These are phyloP conservation scores for Pleurotus djamor DNA, from an alignment of 768 basidiomycete species.

Conservation along the genomic window DNA sequence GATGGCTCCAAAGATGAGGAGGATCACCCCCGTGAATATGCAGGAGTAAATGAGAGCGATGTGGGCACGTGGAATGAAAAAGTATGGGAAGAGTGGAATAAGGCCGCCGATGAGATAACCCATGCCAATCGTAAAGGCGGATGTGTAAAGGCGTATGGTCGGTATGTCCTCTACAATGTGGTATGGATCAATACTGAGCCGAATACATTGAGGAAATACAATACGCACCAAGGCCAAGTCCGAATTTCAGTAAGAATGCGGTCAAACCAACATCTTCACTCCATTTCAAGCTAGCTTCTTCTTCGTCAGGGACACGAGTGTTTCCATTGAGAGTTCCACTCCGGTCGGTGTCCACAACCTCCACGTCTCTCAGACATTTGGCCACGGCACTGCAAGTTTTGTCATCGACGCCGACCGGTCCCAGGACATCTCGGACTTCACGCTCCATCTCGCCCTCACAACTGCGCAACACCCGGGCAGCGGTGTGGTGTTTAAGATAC, in stretches of 20 bases:
- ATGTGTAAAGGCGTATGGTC: conserved; percentile 77
- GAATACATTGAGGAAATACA: neutral
- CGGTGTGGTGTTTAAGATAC: conserved; percentile 72
- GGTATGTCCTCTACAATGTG: conserved; percentile 78
- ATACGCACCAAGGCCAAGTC: conserved; percentile 80
- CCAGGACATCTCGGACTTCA: conserved; percentile 86
- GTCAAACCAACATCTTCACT: conserved; percentile 84
- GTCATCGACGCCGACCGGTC: conserved; percentile 88
- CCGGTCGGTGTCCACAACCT: conserved; percentile 36
- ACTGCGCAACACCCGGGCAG: conserved; percentile 80
- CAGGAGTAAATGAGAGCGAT: conserved; percentile 71
- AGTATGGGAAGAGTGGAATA: conserved; percentile 91
- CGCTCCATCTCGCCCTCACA: conserved; percentile 97
- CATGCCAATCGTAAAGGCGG: conserved; percentile 93
- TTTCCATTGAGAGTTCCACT: conserved; percentile 15
- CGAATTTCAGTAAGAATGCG: conserved; percentile 93
- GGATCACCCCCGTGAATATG: conserved; percentile 78
- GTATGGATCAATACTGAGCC: neutral
- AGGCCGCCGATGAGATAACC: conserved; percentile 93
- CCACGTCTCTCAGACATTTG: conserved; percentile 65
- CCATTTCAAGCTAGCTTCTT: conserved; percentile 63
- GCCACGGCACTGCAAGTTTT: conserved; percentile 78
- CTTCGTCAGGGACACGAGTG: conserved; percentile 31
- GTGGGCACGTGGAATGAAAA: conserved; percentile 76
- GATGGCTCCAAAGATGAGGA: conserved; percentile 88